Percentiles rank a stretch among this genome's conserved stretches.
phyloP scores from a whole-genome alignment of 306 rosid genomes.

The Fagus crenata region DNA sequence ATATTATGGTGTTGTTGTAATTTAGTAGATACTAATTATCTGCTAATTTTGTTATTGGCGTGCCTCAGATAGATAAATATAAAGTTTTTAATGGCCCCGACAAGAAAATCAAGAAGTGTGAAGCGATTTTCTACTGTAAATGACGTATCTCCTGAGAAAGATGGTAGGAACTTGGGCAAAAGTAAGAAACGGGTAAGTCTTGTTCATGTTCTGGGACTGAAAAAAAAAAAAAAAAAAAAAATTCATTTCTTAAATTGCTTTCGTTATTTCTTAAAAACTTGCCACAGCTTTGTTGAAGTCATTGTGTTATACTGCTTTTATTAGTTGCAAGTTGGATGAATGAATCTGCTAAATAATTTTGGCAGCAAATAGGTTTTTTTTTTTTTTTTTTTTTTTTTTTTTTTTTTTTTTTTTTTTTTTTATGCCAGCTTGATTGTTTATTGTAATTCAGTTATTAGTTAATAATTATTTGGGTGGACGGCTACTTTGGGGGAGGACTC shows the following conservation, averaged over 20 bases:
- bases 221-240: no score
- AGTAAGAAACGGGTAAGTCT: constrained; percentile 50
- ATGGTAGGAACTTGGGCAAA: constrained; percentile 47
- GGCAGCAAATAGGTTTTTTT: neutral
- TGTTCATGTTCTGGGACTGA: constrained; percentile 6
- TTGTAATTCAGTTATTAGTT: constrained; percentile 4
- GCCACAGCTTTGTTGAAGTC: neutral
- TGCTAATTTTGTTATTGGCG: no score
- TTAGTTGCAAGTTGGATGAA: neutral
- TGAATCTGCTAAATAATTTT: neutral
- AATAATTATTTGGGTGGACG: neutral
- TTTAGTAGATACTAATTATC: neutral
- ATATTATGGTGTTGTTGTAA: neutral
- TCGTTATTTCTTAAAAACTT: neutral
- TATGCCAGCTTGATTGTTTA: neutral
- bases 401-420: no score
- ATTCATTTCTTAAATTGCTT: neutral
- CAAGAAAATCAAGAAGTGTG: constrained; percentile 41
- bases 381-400: no score
- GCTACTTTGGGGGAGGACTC: no score
- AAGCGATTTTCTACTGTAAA: constrained; percentile 47
- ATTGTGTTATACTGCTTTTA: neutral
- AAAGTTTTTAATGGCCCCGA: no score
- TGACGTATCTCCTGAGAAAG: constrained; percentile 59
- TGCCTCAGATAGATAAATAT: no score